Evolutionary conservation across 1,139 yeast species (phyloP), one percentile per base, ranked within the genome.

Genomic region (Taiozyma sp.): DNA sequence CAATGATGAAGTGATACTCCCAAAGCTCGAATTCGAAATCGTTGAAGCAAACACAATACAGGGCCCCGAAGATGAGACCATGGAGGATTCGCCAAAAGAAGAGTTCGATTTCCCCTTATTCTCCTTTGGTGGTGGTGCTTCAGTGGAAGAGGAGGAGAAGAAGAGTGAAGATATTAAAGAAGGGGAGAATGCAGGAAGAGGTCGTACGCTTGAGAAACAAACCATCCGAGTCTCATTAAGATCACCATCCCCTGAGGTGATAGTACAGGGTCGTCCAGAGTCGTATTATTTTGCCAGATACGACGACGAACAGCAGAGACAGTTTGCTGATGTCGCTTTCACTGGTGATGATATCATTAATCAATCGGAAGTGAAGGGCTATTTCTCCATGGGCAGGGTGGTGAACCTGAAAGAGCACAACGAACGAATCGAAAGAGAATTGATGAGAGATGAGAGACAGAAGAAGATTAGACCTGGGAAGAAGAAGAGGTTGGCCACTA

Each of bases 41-140:
- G 73, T 82, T 1, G 87, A 82, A 22, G 52, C 50, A 4, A 60
- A 61, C 24, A 5, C 24, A 13, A 19, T 46, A 10, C 51, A 44
- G 29, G 50, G 49, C 1, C 58, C 53, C 27, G 49, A 51, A 16
- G 54, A 52, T 32, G 58, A 44, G 16, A 52, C 19, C 8, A 56
- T 53, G 43, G 57, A 55, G n/a, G 54, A 57, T 2, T 63, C 60
- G 2, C 62, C 60, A 8, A 65, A 64, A 0, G 78, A 75, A 4
- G 83, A 77, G 59, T 80, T 75, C 64, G 83, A 75, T 38, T 83
- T 81, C 63, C 87, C 87, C 1, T 65, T 83, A 44, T 83, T 83
- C 56, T 69, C 75, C 1, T 60, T 65, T 47, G 69, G 65, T 23
- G 54, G 36, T 12, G n/a, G 36, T 32, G 8, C 19, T 7, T n/a